A percentile compares a stretch with the other conserved stretches of the same genome.
Evolutionary conservation across 2,329 filamentous ascomycete genomes (phyloP).

Genomic region (Exophiala lecanii-corni): DNA sequence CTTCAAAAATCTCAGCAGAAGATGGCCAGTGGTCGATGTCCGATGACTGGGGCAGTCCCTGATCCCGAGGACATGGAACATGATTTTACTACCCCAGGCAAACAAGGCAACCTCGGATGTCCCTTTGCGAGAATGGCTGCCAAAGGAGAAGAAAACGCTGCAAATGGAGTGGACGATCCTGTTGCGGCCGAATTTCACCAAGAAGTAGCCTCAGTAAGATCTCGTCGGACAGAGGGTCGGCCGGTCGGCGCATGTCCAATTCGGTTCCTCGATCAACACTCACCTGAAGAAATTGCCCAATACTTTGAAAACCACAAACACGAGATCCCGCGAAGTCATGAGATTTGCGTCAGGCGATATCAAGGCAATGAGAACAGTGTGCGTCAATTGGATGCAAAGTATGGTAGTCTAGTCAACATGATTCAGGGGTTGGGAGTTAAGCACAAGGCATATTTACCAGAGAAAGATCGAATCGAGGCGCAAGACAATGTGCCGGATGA

Average conservation of each 20-base stretch:
- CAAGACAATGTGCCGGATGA: constrained; percentile 26
- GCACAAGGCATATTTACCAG: constrained; percentile 79
- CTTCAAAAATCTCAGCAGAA: constrained; percentile 4
- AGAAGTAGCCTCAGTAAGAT: constrained; percentile 46
- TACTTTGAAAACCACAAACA: constrained; percentile 96
- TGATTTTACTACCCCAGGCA: constrained; percentile 85
- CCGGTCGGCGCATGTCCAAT: constrained; percentile 73
- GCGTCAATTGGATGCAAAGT: constrained; percentile 86
- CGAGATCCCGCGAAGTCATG: constrained; percentile 87
- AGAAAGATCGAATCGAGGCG: constrained; percentile 44
- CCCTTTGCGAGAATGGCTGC: constrained; percentile 62
- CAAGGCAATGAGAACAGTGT: constrained; percentile 82
- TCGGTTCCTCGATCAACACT: constrained; percentile 85
- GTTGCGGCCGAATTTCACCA: constrained; percentile 45
- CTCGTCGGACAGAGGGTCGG: constrained; percentile 46
- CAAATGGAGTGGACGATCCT: constrained; percentile 41
- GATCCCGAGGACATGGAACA: constrained; percentile 60
- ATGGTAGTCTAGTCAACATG: constrained; percentile 88
- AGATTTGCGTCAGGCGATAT: constrained; percentile 84
- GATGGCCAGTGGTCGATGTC: constrained; percentile 11
- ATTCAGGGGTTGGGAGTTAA: constrained; percentile 83
- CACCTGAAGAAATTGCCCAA: constrained; percentile 84
- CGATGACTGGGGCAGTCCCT: constrained; percentile 23
- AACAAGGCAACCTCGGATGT: constrained; percentile 72
- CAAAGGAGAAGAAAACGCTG: constrained; percentile 36